Base-by-base conservation (phyloP, 164 flowering plant genomes). In the Kingdonia uniflora region DNA sequence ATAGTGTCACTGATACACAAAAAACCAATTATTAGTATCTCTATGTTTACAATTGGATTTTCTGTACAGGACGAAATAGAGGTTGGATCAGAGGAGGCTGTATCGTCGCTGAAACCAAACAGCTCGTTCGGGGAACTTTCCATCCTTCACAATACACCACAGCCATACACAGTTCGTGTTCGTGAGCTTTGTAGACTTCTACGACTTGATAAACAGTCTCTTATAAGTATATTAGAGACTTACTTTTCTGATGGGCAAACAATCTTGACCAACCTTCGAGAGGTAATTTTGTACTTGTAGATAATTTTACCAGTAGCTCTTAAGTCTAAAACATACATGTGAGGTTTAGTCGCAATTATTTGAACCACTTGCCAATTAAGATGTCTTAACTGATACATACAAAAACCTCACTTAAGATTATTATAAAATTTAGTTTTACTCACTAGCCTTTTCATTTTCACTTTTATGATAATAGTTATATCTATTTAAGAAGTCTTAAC, bases 121-220 rank as follows among this genome's bases (percentile, higher is more conserved):
- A 76, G 72, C 65, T 74, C 80, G 23, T 76, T 87, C 57, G 98
- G 98, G 21, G 87, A 80, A 59, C 69, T 85, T 52, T 84, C 96
- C 13, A 72, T 87, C 53, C 82, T 91, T 40, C 87, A 92, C 78
- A 91, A 87, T 77, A 80, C 80, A 58, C 83, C 98, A 53, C 95
- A 87, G 59, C 96, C 96, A 29, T 80, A 74, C 50, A 83, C 88
- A 6, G 81, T 91, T 63, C 80, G 84, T 11, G 96, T 87, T 49
- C 58, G 78, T 59, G 98, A 87, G 54, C 70, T 91, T 15, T 79
- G 90, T 63, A 65, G 86, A 56, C 84, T 91, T 44, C 65, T 91
- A 48, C 74, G 95, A 37, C 67, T 91, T 64, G 96, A 91, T 63
- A 91, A 83, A 60, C 87, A 85, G 54, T 80, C 95, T 0, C 76